Base-by-base conservation (phyloP, 768 basidiomycete species). In the Dacryopinax spathularia region DNA sequence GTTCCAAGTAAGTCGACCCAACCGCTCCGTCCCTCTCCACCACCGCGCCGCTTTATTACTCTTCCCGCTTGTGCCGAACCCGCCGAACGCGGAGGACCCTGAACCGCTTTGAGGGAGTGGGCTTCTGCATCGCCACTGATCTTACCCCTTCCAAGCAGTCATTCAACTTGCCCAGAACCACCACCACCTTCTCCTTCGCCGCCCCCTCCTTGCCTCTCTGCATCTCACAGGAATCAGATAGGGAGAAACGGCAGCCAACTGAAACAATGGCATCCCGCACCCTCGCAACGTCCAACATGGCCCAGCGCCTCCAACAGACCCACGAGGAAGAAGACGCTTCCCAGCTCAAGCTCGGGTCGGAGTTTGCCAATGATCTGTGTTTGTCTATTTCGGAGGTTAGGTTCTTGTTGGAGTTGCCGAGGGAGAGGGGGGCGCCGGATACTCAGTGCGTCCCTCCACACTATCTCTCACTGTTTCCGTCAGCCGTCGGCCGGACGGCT, bases 371-470 rank as follows among this genome's bases (percentile, higher is more conserved):
- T 67, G 88, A 88, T 4, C 91, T 89, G 79, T 91, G 89, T 73
- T 73, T 95, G 70, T 81, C 92, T 69, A 91, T 94, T 65, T 91
- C 90, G 0, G 92, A 95, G 71, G 92, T 94, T 72, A 91, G 91
- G 71, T 89, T 92, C 72, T 77, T 95, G 59, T 78, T 95, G 31
- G 89, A 91, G 74, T 88, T 65, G 86, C 90, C 75, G 63, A 39
- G 16, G 61, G 65, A 31, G 88, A 91, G 74, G 87, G 89, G 69
- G 41, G 87, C 88, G 1, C 90, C 90, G 7, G 89, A 91, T 70
- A 91, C 89, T 63, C 82, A 85, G 91, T 91, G 71, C 65, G 86
- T 77, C 18, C 13, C 25, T 56, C 9, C 25, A 29, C 6, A 18
- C 13, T 62, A 20, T 22, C 56, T 34, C 2, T 4, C 31, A 34